Base-by-base conservation (phyloP, 2,329 filamentous ascomycete species). In the Aureobasidium musti region DNA sequence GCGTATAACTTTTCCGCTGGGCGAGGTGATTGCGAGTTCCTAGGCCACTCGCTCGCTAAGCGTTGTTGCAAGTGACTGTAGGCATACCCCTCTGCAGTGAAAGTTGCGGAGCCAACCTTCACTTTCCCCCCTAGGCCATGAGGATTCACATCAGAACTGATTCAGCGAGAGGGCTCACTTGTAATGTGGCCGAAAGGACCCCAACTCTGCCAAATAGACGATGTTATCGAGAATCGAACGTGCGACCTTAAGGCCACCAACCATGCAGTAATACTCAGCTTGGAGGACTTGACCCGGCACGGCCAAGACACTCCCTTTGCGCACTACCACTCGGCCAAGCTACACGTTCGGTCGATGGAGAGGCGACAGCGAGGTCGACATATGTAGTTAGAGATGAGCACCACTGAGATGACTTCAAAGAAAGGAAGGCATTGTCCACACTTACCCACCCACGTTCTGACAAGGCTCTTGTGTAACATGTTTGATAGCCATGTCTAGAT, bases 1-100 rank as follows among this genome's bases (percentile, higher is more conserved):
- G 59, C 43, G 59, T 52, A 63, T 63, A 41, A 63, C 59, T 21
- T 63, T 63, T 52, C 59, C 59, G 59, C 59, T 63, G 59, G 59
- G 59, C 59, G 59, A 63, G 59, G 59, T 63, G 59, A 52, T 26
- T 50, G 45, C 30, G 59, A 19, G 59, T 50, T 50, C 45, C 59
- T 52, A 63, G 59, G 59, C 33, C 59, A 50, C 28, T 35, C 14
- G 10, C 59, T 63, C 59, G 59, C 45, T 33, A 33, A 49, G 59
- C 59, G 59, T 63, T 63, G 59, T 63, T 63, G 59, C 45, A 5
- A 41, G n/a, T 63, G 59, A 63, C 59, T 50, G 59, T 63, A 52
- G 59, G 26, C 21, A 37, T 39, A 63, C 59, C 33, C 59, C 59
- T 63, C 59, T 63, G 59, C 47, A 30, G 21, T 43, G 33, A 30